phyloP scores from a whole-genome alignment of 2,329 filamentous ascomycete species.

The Tolypocladium tundrense region DNA sequence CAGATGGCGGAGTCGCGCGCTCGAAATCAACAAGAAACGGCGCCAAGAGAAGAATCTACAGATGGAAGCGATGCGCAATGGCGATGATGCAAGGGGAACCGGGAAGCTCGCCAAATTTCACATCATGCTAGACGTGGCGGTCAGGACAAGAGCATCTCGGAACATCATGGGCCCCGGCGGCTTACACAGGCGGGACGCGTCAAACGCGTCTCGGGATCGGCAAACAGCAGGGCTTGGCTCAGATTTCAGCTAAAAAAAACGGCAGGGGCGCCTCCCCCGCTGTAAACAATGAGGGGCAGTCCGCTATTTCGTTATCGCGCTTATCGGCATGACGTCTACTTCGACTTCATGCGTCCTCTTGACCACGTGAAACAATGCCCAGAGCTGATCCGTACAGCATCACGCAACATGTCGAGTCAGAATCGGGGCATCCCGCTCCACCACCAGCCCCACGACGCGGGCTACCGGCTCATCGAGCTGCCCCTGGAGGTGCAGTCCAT shows the following conservation, averaged over 20 bases:
- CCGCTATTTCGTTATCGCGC: neutral
- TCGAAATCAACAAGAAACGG: neutral
- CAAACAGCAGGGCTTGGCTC: neutral
- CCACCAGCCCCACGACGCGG: slow-evolving; percentile 35
- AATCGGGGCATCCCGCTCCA: slow-evolving; percentile 37
- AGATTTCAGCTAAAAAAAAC: neutral
- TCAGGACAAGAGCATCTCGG: neutral
- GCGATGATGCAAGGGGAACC: neutral
- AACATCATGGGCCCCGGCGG: neutral
- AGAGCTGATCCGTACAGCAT: neutral
- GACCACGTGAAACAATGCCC: too few relatives aligned
- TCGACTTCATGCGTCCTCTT: too few relatives aligned
- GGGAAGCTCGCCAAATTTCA: neutral
- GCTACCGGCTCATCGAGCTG: slow-evolving; percentile 53
- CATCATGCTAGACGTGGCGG: neutral
- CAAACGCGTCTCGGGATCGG: neutral
- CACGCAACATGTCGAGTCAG: slow-evolving; percentile 33
- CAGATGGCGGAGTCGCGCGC: neutral
- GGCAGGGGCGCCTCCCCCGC: neutral
- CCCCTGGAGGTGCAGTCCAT: slow-evolving; percentile 46
- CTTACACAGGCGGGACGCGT: neutral
- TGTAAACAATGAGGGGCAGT: slow-evolving; percentile 1
- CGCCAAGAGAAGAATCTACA: neutral
- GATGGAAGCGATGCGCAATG: neutral
- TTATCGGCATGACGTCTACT: too few relatives aligned